Percentiles rank a stretch among this genome's conserved stretches.
phyloP scores from a whole-genome alignment of 139 green algal species.

The Volvox reticuliferus region DNA sequence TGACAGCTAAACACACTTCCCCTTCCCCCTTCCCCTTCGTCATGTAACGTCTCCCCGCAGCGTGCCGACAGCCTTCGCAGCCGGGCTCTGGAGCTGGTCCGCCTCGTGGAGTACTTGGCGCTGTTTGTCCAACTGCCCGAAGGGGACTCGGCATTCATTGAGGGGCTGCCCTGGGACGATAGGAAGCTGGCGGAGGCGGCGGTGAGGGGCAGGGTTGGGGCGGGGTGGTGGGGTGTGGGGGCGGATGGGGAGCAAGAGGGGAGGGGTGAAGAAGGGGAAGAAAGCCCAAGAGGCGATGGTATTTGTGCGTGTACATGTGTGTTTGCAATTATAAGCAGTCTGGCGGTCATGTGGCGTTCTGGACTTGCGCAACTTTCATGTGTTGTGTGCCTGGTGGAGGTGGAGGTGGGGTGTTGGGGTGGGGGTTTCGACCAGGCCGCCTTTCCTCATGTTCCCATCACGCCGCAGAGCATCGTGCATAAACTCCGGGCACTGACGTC shows the following conservation, averaged over 20 bases:
- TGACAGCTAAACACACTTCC: not conserved
- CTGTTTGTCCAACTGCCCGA: constrained; percentile 23
- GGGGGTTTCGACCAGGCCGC: not conserved
- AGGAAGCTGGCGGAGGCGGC: constrained; percentile 33
- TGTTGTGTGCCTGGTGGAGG: too few species aligned
- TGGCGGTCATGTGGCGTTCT: too few species aligned
- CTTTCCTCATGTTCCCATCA: not conserved
- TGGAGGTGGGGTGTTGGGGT: not conserved
- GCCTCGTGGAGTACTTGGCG: constrained; percentile 1
- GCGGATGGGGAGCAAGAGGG: not conserved
- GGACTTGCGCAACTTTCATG: too few species aligned
- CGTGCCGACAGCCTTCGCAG: constrained; percentile 21
- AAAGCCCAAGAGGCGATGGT: not conserved
- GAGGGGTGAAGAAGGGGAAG: not conserved
- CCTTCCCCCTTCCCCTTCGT: not conserved
- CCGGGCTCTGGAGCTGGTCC: constrained; percentile 35
- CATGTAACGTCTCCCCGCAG: not conserved
- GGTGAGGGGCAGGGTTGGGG: constrained; percentile 10
- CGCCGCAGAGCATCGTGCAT: not conserved
- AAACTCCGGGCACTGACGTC: constrained; percentile 37
- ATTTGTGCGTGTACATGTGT: too few species aligned
- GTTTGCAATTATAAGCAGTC: too few species aligned
- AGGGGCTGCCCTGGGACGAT: constrained; percentile 44
- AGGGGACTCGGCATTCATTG: not conserved
- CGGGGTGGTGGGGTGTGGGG: not conserved